Percentiles rank a stretch among this genome's conserved stretches.
Evolutionary conservation across 163 green algal species (phyloP).

Genomic region (Chlamydomonas reinhardtii): DNA sequence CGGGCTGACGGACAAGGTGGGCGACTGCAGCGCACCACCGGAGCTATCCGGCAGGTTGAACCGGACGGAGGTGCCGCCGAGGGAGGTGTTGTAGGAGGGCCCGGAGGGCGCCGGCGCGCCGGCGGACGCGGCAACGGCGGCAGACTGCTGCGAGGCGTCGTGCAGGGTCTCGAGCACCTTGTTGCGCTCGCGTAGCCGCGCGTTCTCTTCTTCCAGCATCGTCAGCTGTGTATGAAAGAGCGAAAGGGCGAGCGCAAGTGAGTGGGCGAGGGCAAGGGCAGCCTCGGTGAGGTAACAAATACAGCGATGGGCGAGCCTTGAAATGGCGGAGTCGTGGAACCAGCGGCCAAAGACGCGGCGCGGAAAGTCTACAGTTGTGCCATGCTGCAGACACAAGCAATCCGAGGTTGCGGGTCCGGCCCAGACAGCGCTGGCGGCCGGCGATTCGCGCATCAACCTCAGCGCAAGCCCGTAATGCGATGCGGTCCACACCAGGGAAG

Average conservation of each 20-base stretch:
- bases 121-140: too few relatives aligned
- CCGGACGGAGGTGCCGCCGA: not conserved
- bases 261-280: not conserved
- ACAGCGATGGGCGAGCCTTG: too few relatives aligned
- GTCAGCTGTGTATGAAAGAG: not conserved
- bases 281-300: not conserved
- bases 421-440: too few relatives aligned
- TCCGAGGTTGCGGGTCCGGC: too few relatives aligned
- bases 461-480: too few relatives aligned
- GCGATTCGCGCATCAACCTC: too few relatives aligned
- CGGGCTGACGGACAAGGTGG: not conserved
- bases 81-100: not conserved
- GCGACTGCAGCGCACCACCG: not conserved
- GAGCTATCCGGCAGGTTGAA: not conserved
- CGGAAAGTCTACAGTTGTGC: too few relatives aligned
- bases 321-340: too few relatives aligned
- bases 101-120: too few relatives aligned
- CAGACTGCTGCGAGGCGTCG: not conserved
- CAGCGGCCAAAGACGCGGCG: too few relatives aligned
- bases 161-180: conserved; percentile 47
- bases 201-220: conserved; percentile 72
- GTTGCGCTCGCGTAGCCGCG: conserved; percentile 65
- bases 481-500: too few relatives aligned
- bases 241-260: not conserved
- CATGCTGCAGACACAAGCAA: too few relatives aligned